Evolutionary conservation across 2,329 filamentous ascomycete species (phyloP), one percentile per base, ranked within the genome.

Genomic region (Xylariaceae sp.): DNA sequence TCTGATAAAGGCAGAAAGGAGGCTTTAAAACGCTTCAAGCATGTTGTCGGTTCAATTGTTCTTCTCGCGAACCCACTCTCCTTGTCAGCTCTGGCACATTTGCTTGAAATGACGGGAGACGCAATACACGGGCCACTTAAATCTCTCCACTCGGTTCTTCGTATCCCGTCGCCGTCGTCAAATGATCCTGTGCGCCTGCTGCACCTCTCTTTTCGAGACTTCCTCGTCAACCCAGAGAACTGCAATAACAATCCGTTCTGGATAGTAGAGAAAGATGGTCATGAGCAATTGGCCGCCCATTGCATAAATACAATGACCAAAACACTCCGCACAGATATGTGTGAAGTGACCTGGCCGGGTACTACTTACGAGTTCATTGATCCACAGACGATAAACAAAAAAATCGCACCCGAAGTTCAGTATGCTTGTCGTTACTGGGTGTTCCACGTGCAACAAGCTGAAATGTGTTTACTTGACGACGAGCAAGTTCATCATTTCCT

Each of bases 391-490:
- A 57, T 64, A 23, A 52, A 37, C 17, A 11, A 54, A 2, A 58
- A 39, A 10, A 15, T 64, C 17, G 18, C 13, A n/a, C 56, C 55
- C 7, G 54, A 59, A 61, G 48, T 63, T 10, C 51, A 55, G 17
- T 64, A 64, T 53, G 58, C 61, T 48, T 61, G 62, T 44, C 61
- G 53, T 34, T 54, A 63, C n/a, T 63, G 56, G 62, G 42, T 62
- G 13, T 48, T 55, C n/a, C 56, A 63, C 44, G 5, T 34, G 8
- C 11, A 63, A 10, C 50, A 59, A 51, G 53, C 53, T 1, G 52
- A 18, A 2, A 18, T 52, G 17, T 4, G 9, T 55, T 7, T 54
- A n/a, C 2, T 2, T 1, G 34, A 61, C n/a, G 51, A 37, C 13
- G 37, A 13, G 23, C 23, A 30, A 30, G 23, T 30, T 30, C 23